Evolutionary conservation across 208 protist genomes (phyloP).

Genomic region (Leptomonas pyrrhocoris): DNA sequence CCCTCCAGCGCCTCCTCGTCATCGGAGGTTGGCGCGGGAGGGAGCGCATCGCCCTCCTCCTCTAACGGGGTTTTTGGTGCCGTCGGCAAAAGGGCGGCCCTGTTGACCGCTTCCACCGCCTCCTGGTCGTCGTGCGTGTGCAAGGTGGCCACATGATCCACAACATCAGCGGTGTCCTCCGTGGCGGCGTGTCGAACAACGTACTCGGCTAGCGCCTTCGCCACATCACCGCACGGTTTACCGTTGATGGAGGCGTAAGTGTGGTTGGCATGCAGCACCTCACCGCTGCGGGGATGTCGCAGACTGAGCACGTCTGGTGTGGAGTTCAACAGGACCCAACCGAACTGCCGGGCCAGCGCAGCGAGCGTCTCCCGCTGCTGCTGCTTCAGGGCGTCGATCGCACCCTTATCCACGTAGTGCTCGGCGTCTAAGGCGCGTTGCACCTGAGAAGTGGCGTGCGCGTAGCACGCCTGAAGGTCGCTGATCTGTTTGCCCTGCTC

Average conservation of each 20-base stretch:
- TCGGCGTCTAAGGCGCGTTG: constrained; percentile 17
- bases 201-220: constrained; percentile 30
- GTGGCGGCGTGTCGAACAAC: constrained; percentile 10
- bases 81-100: background rate
- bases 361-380: constrained; percentile 20
- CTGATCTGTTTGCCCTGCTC: constrained; percentile 4
- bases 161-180: background rate
- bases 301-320: constrained; percentile 33
- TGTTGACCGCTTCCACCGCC: background rate
- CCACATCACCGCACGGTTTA: constrained; percentile 18
- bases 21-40: background rate
- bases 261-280: constrained; percentile 31
- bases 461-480: constrained; percentile 26
- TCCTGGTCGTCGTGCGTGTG: background rate
- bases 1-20: background rate
- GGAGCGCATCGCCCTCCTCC: background rate
- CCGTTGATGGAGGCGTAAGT: constrained; percentile 32
- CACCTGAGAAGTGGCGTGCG: constrained; percentile 20
- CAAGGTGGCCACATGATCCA: background rate
- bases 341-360: constrained; percentile 18
- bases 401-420: constrained; percentile 25
- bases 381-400: constrained; percentile 15
- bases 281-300: constrained; percentile 20
- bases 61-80: background rate
- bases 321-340: constrained; percentile 30